Percentiles rank a stretch among this genome's conserved stretches.
phyloP scores from a whole-genome alignment of 768 basidiomycete genomes.

The Aureoboletus auriporus region DNA sequence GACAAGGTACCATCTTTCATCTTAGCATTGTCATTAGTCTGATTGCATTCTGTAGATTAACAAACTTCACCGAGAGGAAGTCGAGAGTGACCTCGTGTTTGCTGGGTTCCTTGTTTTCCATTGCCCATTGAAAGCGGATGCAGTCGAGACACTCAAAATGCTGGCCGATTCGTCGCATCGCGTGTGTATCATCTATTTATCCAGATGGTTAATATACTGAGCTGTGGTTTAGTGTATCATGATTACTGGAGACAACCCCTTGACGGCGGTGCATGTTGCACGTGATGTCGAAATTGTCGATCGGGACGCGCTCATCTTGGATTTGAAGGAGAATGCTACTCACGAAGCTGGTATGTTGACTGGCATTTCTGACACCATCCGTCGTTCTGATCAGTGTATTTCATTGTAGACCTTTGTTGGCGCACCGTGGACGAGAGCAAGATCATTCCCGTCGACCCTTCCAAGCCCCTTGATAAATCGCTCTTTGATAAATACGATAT shows the following conservation, averaged over 20 bases:
- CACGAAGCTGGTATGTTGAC: constrained; percentile 58
- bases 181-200: constrained; percentile 44
- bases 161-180: constrained; percentile 94
- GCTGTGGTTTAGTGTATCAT: constrained; percentile 73
- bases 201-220: neutral
- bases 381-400: neutral
- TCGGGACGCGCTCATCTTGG: constrained; percentile 89
- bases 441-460: constrained; percentile 80
- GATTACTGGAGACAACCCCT: constrained; percentile 98
- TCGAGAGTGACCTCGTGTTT: constrained; percentile 76
- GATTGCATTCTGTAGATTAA: constrained; percentile 58
- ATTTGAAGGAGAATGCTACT: constrained; percentile 76
- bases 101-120: constrained; percentile 99
- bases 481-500: constrained; percentile 91
- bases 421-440: constrained; percentile 90
- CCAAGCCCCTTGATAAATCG: constrained; percentile 68
- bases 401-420: constrained; percentile 75
- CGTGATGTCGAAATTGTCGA: constrained; percentile 97
- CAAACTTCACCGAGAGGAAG: constrained; percentile 74
- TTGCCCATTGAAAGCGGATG: constrained; percentile 93
- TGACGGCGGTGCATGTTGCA: constrained; percentile 96
- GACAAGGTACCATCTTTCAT: constrained; percentile 57
- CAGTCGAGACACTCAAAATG: constrained; percentile 88
- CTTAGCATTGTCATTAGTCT: neutral
- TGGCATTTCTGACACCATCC: neutral